A percentile compares a stretch with the other conserved stretches of the same genome.
Conservation (phyloP, 1,284 basidiomycete genomes). For the Ceratobasidium sp. region DNA sequence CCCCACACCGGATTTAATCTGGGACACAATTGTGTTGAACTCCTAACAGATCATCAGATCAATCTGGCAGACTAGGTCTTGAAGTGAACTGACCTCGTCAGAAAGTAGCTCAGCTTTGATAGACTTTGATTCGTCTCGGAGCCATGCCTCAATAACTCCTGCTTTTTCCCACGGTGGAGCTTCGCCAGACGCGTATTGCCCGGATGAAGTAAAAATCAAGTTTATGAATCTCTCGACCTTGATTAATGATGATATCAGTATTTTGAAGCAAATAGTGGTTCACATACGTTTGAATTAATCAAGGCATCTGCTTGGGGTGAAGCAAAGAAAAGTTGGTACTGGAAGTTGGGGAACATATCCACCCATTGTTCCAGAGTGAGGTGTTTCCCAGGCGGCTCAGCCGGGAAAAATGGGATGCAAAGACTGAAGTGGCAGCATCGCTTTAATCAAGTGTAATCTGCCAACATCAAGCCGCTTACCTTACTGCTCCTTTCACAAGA, state of each 20-base stretch:
- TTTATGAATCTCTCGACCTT: not conserved
- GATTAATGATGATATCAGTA: not conserved
- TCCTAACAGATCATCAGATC: not conserved
- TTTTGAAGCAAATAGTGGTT: too few relatives aligned
- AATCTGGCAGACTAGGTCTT: not conserved
- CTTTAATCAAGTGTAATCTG: not conserved
- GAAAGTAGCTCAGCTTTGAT: not conserved
- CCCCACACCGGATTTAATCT: too few relatives aligned
- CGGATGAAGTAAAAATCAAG: not conserved
- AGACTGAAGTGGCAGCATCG: not conserved
- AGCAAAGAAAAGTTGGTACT: slow-evolving; percentile 16
- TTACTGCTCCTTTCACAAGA: not conserved
- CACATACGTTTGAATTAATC: slow-evolving; percentile 17
- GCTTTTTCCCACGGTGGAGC: not conserved
- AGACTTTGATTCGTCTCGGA: slow-evolving; percentile 1
- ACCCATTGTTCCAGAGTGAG: not conserved
- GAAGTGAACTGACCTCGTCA: not conserved
- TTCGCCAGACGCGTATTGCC: not conserved
- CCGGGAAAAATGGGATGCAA: not conserved
- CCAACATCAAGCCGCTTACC: not conserved
- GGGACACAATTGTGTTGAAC: not conserved
- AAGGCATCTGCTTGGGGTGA: slow-evolving; percentile 7
- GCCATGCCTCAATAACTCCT: not conserved
- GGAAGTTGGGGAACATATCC: not conserved
- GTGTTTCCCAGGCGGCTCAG: not conserved